Evolutionary conservation across 257 asterid species (phyloP).

Genomic region (Apocynum venetum): DNA sequence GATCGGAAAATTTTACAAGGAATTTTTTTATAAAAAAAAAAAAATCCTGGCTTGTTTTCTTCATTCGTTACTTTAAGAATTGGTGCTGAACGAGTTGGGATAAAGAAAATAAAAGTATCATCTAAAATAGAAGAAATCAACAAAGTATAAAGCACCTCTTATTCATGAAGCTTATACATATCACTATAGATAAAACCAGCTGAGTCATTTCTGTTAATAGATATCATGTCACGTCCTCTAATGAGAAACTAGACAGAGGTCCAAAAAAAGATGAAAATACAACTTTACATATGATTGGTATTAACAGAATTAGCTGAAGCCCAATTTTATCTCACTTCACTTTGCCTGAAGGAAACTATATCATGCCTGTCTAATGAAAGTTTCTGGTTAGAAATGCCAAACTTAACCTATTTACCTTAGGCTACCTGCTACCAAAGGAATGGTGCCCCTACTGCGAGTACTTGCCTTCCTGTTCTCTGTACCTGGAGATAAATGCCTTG

Average conservation of each 20-base stretch:
- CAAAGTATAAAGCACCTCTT: neutral
- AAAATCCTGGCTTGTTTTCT: neutral
- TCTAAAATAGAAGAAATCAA: neutral
- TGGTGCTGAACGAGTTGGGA: neutral
- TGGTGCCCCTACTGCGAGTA: conserved; percentile 22
- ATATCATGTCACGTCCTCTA: neutral
- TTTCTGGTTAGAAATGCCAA: conserved; percentile 5
- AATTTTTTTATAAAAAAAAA: too few relatives aligned
- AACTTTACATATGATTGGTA: conserved; percentile 9
- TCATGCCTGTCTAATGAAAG: neutral
- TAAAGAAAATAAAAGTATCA: neutral
- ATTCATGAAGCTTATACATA: neutral
- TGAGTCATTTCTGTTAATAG: neutral
- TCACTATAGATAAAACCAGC: neutral
- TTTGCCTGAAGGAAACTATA: neutral
- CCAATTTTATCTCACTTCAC: neutral
- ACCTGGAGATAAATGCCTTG: conserved; percentile 21
- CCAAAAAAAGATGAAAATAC: neutral
- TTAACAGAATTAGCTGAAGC: neutral
- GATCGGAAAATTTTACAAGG: neutral
- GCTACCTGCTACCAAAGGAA: conserved; percentile 30
- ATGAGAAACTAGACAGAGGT: neutral
- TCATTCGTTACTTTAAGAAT: neutral
- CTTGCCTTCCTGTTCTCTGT: conserved; percentile 20
- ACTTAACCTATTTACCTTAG: conserved; percentile 17